Conservation (phyloP, 495 filamentous ascomycete genomes). For the Thozetella sp. region DNA sequence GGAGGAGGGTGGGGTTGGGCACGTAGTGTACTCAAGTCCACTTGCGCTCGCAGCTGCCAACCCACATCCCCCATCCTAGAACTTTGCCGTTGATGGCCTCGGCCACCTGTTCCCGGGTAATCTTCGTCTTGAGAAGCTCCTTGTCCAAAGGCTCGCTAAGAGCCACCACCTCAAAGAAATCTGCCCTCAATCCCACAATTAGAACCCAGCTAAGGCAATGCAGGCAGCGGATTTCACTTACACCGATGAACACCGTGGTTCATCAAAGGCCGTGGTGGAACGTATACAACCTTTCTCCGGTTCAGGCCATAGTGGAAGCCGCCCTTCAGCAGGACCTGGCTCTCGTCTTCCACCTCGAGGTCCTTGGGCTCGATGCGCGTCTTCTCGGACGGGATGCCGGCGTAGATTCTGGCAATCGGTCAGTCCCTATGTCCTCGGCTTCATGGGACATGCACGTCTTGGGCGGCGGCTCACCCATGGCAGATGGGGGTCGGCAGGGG, state of each 20-base stretch:
- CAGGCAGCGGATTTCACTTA: conserved; percentile 6
- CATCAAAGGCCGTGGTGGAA: conserved; percentile 38
- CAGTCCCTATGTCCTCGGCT: not conserved
- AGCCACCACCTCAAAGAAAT: conserved; percentile 51
- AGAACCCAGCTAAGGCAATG: not conserved
- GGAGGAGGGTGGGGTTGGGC: not conserved
- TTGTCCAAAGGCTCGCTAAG: conserved; percentile 38
- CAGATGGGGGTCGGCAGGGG: conserved; percentile 44
- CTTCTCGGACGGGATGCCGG: conserved; percentile 37
- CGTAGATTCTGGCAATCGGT: conserved; percentile 45
- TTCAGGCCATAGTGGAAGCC: conserved; percentile 51
- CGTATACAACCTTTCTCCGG: conserved; percentile 34
- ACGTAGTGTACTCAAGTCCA: conserved; percentile 10
- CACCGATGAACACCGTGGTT: conserved; percentile 51
- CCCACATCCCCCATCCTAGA: conserved; percentile 53
- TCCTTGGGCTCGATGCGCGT: conserved; percentile 37
- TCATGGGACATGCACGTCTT: no score
- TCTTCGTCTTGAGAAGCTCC: conserved; percentile 26
- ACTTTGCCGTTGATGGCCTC: conserved; percentile 46
- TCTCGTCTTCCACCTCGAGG: conserved; percentile 29
- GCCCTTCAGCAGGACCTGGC: conserved; percentile 30
- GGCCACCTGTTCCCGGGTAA: conserved; percentile 40
- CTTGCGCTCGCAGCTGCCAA: conserved; percentile 46
- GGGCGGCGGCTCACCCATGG: conserved; percentile 31
- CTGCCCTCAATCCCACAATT: conserved; percentile 7